Conservation (phyloP, 805 yeast genomes). For the Debaryomyces prosopidis region DNA sequence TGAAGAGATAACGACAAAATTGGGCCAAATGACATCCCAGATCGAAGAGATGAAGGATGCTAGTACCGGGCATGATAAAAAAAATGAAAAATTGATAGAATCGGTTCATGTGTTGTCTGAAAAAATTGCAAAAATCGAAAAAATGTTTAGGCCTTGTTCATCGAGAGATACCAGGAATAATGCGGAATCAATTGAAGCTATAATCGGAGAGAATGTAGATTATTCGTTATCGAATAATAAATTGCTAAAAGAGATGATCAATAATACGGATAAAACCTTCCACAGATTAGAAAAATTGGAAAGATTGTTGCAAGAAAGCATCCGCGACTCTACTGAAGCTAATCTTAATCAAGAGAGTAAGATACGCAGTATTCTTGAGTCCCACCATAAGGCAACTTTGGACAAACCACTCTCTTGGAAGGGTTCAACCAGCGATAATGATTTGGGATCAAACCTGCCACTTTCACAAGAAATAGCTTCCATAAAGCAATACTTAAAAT, state of each 20-base stretch:
- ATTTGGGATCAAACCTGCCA: neutral
- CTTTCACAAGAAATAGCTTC: slow-evolving; percentile 9
- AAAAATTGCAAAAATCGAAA: no score
- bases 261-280: neutral
- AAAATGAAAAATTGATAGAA: neutral
- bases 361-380: no score
- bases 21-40: neutral
- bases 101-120: no score
- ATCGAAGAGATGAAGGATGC: neutral
- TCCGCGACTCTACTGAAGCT: no score
- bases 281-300: neutral
- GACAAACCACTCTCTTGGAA: neutral
- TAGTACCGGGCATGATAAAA: neutral
- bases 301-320: no score
- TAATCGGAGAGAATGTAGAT: neutral
- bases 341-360: no score
- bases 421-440: no score
- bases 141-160: no score
- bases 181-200: no score
- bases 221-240: neutral
- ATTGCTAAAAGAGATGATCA: neutral
- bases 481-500: slow-evolving; percentile 16
- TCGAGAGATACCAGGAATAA: neutral
- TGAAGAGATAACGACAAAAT: neutral
- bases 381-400: neutral